These are phyloP conservation scores for Microdochium nivale DNA, from an alignment of 2,329 filamentous ascomycete genomes.

Conservation along the genomic window DNA sequence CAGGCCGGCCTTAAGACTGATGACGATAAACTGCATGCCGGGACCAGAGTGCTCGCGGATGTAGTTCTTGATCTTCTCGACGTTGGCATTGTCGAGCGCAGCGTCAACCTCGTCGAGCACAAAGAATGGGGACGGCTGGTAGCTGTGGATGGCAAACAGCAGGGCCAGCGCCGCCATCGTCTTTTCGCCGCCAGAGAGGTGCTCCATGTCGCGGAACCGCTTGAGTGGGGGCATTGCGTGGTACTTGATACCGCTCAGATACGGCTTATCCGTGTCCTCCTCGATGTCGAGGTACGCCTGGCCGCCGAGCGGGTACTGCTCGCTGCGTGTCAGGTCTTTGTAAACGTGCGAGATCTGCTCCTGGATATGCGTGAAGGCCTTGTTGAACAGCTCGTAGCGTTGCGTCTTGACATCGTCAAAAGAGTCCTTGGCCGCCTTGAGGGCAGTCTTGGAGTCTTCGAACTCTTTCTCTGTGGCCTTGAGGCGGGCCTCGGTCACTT, in stretches of 20 bases:
- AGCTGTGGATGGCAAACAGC: constrained; percentile 92
- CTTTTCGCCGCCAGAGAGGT: constrained; percentile 93
- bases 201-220: constrained; percentile 98
- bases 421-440: constrained; percentile 67
- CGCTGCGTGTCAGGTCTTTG: constrained; percentile 84
- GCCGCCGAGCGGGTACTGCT: constrained; percentile 89
- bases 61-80: constrained; percentile 92
- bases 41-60: constrained; percentile 89
- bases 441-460: constrained; percentile 68
- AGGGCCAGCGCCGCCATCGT: constrained; percentile 97
- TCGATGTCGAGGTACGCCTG: constrained; percentile 81
- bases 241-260: constrained; percentile 93
- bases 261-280: constrained; percentile 93
- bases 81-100: constrained; percentile 95
- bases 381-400: constrained; percentile 87
- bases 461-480: constrained; percentile 83
- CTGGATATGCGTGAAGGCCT: constrained; percentile 88
- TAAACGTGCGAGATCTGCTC: constrained; percentile 93
- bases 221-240: constrained; percentile 98
- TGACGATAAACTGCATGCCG: constrained; percentile 99
- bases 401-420: constrained; percentile 77
- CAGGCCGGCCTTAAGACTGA: constrained; percentile 87
- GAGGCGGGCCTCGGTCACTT: constrained; percentile 75
- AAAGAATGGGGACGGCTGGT: constrained; percentile 93
- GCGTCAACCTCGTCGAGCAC: constrained; percentile 97